Base-by-base conservation (phyloP, 192 early-diverging fungal species). In the Backusella liffmaniae region DNA sequence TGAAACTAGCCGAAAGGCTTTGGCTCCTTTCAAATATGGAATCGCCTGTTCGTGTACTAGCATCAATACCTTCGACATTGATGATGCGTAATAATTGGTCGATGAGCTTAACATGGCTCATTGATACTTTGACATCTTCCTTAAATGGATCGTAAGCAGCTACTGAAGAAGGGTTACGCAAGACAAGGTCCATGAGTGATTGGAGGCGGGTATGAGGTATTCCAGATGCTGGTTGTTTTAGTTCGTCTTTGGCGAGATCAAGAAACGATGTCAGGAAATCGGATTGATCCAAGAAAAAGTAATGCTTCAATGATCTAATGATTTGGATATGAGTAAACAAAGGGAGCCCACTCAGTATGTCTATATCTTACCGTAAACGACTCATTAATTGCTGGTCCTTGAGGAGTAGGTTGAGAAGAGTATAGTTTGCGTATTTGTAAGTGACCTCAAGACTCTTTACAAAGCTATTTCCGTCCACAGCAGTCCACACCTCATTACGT, bases 221-320 rank as follows among this genome's bases (percentile, higher is more conserved):
- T 7, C 93, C 86, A 26, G 80, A 80, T 32, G 88, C 84, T 10
- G 95, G 93, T 39, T 90, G 87, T 49, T 90, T 88, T n/a, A 97
- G 78, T 75, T 97, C 93, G 15, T 79, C 83, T 21, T 86, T 85
- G 15, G 95, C 95, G 36, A 98, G 83, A 78, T 99, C 98, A 53
- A 99, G 77, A 79, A 99, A 99, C 51, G 96, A 96, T 1, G 91
- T 94, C 56, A 99, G 81, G 76, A 93, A 99, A 77, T 99, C 98
- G 0, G 94, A 94, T 78, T 94, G 94, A 78, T 97, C 95, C 73
- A 98, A 86, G 70, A 99, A 86, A 66, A 97, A 93, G 81, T 95
- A 97, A 44, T 91, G 92, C 83, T 99, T 99, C 29, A 98, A 81
- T 4, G 96, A 97, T 66, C 92, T 95, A 75, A 7, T 32, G 32